Conservation (phyloP, 306 rosid species). For the Sophora flavescens region DNA sequence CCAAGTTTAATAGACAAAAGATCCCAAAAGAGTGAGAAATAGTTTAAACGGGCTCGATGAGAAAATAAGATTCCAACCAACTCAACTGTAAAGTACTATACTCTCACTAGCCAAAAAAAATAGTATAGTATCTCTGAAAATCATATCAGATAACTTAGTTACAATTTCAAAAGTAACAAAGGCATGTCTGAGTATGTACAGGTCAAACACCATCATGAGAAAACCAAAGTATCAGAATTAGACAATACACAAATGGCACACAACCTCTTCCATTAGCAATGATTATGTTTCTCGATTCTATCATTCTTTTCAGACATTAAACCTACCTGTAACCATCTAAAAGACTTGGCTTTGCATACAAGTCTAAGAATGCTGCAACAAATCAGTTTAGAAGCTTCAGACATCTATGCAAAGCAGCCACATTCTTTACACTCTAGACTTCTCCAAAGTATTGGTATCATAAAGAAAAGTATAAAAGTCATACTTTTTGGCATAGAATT, state of each 20-base stretch:
- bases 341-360: background rate
- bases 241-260: background rate
- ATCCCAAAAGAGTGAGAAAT: background rate
- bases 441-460: background rate
- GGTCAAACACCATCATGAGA: background rate
- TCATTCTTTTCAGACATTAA: background rate
- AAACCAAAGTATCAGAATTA: background rate
- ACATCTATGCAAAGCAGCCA: background rate
- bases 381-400: background rate
- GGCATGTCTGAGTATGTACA: too few relatives aligned
- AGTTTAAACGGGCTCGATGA: background rate
- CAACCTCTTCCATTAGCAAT: background rate
- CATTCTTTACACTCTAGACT: background rate
- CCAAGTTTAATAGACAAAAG: too few relatives aligned
- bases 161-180: background rate
- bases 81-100: background rate
- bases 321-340: background rate
- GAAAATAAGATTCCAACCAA: slow-evolving; percentile 1
- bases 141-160: background rate
- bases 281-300: background rate
- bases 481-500: too few relatives aligned
- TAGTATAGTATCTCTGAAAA: background rate
- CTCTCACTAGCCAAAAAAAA: background rate
- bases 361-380: background rate
- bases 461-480: background rate